Conservation (phyloP, 1,284 basidiomycete genomes). For the Xanthoconium separans region DNA sequence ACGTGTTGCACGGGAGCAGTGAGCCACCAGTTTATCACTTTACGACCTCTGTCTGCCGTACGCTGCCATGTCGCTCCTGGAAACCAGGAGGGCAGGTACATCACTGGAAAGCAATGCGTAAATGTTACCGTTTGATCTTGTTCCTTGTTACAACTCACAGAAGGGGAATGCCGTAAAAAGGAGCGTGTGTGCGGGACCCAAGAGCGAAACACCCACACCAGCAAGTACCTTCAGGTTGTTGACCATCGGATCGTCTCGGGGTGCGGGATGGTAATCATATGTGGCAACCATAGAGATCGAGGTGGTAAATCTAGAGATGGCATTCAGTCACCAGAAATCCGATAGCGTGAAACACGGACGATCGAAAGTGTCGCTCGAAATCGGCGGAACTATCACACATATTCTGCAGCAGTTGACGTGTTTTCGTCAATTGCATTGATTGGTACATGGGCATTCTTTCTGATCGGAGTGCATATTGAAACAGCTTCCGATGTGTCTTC, state of each 20-base stretch:
- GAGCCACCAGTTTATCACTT: conserved; percentile 11
- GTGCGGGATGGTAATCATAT: conserved; percentile 7
- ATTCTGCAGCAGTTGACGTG: conserved; percentile 2
- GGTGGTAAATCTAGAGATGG: not conserved
- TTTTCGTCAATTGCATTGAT: not conserved
- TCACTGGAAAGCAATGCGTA: not conserved
- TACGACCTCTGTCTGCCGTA: conserved; percentile 2
- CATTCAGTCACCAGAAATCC: not conserved
- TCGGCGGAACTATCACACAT: not conserved
- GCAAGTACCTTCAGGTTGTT: conserved; percentile 1
- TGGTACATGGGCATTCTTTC: not conserved
- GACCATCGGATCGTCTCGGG: conserved; percentile 5
- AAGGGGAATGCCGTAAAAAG: conserved; percentile 8
- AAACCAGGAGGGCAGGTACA: conserved; percentile 10
- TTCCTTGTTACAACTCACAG: not conserved
- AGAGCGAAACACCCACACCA: not conserved
- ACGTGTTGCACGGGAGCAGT: not conserved
- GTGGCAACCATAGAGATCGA: conserved; percentile 6
- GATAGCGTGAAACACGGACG: not conserved
- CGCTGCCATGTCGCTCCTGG: conserved; percentile 10
- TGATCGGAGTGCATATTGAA: conserved; percentile 4
- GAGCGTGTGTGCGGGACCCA: not conserved
- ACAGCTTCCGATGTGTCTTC: conserved; percentile 8
- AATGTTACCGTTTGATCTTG: not conserved
- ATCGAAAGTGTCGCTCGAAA: conserved; percentile 6